Conservation (phyloP, 352 stramenopile species). For the Phytophthora nicotianae region DNA sequence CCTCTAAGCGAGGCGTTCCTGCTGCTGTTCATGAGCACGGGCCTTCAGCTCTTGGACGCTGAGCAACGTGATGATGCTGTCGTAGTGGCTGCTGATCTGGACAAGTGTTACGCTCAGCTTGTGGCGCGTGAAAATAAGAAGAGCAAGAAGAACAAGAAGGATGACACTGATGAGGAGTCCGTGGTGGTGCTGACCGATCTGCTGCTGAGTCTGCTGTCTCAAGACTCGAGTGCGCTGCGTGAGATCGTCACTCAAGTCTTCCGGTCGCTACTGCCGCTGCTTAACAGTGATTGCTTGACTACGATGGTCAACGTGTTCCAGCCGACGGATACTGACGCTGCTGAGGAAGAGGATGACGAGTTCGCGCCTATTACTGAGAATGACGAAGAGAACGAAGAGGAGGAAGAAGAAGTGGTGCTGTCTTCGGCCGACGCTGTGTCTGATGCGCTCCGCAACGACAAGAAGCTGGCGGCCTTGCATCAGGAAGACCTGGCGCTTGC, state of each 20-base stretch:
- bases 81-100: constrained; percentile 64
- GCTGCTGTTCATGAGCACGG: constrained; percentile 76
- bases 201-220: constrained; percentile 80
- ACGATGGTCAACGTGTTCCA: constrained; percentile 78
- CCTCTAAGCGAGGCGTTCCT: constrained; percentile 66
- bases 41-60: constrained; percentile 73
- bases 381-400: constrained; percentile 45
- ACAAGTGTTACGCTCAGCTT: constrained; percentile 73
- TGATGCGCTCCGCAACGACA: constrained; percentile 67
- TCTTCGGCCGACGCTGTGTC: constrained; percentile 65
- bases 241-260: constrained; percentile 87
- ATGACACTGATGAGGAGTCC: constrained; percentile 49
- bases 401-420: constrained; percentile 51
- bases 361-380: constrained; percentile 46
- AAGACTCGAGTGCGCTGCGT: constrained; percentile 84
- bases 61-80: constrained; percentile 66
- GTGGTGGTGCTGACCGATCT: constrained; percentile 84
- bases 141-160: constrained; percentile 41
- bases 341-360: constrained; percentile 50
- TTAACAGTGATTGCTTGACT: constrained; percentile 63
- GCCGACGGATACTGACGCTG: constrained; percentile 39
- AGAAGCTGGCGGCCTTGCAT: constrained; percentile 70
- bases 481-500: constrained; percentile 80
- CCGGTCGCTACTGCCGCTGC: constrained; percentile 68
- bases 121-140: constrained; percentile 38